These are phyloP conservation scores for Globisporangium canariense DNA, from an alignment of 352 stramenopile species.

Conservation along the genomic window DNA sequence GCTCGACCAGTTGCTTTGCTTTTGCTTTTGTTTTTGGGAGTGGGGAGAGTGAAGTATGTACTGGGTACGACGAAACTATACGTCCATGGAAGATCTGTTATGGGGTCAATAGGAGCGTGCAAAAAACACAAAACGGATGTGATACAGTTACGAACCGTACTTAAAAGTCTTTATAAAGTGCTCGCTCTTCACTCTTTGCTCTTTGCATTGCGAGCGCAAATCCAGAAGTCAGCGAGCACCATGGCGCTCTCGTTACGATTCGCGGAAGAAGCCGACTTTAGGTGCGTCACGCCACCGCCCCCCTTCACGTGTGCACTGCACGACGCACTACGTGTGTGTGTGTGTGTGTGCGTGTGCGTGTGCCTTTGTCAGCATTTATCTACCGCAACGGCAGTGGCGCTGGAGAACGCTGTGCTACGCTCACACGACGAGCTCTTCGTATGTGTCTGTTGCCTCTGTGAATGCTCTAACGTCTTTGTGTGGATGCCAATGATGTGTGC, in stretches of 20 bases:
- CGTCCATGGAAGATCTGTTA: too few species aligned
- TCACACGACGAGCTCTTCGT: not conserved
- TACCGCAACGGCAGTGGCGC: not conserved
- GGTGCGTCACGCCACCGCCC: slow-evolving; percentile 22
- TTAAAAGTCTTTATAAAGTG: too few species aligned
- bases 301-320: not conserved
- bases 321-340: not conserved
- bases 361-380: not conserved
- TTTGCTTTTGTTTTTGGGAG: not conserved
- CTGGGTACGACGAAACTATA: too few species aligned
- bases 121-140: too few species aligned
- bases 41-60: too few species aligned
- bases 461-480: not conserved
- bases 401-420: not conserved
- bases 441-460: too few species aligned
- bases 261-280: slow-evolving; percentile 52
- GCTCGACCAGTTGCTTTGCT: slow-evolving; percentile 1
- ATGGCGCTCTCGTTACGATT: slow-evolving; percentile 45
- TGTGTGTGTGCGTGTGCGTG: too few species aligned
- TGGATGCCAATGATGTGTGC: not conserved
- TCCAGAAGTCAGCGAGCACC: not conserved
- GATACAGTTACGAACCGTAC: too few species aligned
- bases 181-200: too few species aligned
- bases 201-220: too few species aligned
- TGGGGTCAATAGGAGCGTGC: too few species aligned